Evolutionary conservation across 306 rosid species (phyloP).

Genomic region (Vigna nakashimae): DNA sequence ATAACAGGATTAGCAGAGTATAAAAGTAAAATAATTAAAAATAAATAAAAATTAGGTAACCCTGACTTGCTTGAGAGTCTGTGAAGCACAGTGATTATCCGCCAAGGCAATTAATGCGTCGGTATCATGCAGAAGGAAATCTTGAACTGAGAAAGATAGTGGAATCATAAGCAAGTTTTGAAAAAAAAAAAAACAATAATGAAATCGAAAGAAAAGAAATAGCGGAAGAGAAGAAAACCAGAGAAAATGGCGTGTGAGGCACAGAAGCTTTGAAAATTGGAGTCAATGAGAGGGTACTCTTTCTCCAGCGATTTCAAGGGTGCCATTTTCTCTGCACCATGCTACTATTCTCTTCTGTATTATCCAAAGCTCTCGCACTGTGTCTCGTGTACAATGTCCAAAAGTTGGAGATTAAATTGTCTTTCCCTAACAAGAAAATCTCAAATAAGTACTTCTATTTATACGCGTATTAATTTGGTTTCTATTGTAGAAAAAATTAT

Average conservation of each 20-base stretch:
- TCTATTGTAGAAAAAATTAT: too few species aligned
- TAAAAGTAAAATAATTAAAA: background rate
- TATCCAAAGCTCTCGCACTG: too few species aligned
- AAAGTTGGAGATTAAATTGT: too few species aligned
- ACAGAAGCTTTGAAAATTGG: conserved; percentile 49
- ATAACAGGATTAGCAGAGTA: background rate
- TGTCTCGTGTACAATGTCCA: too few species aligned
- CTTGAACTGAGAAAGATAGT: conserved; percentile 64
- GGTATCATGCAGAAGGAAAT: conserved; percentile 70
- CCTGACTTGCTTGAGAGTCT: conserved; percentile 59
- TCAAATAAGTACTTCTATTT: too few species aligned
- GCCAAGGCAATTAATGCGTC: conserved; percentile 47
- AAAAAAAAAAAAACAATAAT: background rate
- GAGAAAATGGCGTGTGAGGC: conserved; percentile 52
- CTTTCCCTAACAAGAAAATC: too few species aligned
- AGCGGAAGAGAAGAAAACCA: conserved; percentile 25
- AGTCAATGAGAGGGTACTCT: conserved; percentile 49
- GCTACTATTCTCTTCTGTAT: too few species aligned
- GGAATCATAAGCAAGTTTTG: conserved; percentile 11
- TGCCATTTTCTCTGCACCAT: conserved; percentile 44
- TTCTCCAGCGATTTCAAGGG: conserved; percentile 48
- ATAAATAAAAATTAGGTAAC: background rate
- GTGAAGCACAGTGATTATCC: conserved; percentile 39
- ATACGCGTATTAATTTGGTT: too few species aligned
- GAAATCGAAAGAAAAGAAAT: background rate